Percentiles rank a stretch among this genome's conserved stretches.
Evolutionary conservation across 164 flowering plant species (phyloP).

Genomic region (Liriodendron chinense): DNA sequence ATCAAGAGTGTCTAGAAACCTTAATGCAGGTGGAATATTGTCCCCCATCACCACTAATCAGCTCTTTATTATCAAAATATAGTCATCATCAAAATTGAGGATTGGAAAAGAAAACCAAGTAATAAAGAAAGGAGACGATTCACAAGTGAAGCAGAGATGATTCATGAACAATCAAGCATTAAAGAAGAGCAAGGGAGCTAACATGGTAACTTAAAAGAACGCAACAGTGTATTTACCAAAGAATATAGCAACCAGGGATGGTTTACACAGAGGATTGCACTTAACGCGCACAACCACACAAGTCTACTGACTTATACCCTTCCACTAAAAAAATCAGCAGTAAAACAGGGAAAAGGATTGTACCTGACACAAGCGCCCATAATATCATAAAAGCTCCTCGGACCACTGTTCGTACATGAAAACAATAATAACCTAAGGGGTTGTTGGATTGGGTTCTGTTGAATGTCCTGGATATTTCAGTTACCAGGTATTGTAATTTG

Average conservation of each 20-base stretch:
- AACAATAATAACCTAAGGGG: no score
- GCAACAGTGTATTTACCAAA: no score
- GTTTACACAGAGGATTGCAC: no score
- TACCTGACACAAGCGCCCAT: not conserved
- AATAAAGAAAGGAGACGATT: not conserved
- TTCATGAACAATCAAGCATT: not conserved
- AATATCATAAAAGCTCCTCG: not conserved
- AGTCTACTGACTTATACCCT: not conserved
- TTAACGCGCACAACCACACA: no score
- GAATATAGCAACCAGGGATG: no score
- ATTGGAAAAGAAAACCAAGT: not conserved
- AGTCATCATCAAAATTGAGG: not conserved
- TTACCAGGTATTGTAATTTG: no score
- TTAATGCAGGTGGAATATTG: not conserved
- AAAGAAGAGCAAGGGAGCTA: not conserved
- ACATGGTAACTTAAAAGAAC: no score
- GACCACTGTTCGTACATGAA: not conserved
- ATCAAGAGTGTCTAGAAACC: not conserved
- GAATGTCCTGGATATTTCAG: no score
- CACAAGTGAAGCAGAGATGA: not conserved
- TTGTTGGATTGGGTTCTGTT: no score
- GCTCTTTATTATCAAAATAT: not conserved
- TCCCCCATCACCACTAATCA: not conserved
- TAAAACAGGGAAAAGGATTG: not conserved
- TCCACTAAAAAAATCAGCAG: not conserved